These are phyloP conservation scores for Solanum rostratum DNA, from an alignment of 257 asterid species.

Conservation along the genomic window DNA sequence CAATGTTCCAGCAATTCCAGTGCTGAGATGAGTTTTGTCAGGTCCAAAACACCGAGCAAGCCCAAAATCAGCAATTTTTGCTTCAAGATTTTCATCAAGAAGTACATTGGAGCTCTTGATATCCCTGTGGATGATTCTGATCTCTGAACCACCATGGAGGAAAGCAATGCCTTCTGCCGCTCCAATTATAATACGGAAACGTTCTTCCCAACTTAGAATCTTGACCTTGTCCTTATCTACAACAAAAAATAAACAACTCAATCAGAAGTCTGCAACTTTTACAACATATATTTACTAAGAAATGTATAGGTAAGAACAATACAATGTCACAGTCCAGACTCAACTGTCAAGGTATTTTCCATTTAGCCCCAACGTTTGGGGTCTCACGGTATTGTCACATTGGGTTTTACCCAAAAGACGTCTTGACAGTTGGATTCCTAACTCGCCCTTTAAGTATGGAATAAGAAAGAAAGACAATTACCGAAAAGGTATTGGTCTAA, in stretches of 20 bases:
- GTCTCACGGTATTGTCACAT: too few relatives aligned
- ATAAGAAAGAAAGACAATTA: constrained; percentile 4
- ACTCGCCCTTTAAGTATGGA: background rate
- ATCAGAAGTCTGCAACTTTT: background rate
- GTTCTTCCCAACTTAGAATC: constrained; percentile 63
- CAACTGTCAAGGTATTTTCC: background rate
- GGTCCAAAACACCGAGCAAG: constrained; percentile 70
- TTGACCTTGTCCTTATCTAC: constrained; percentile 44
- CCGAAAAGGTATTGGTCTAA: constrained; percentile 65
- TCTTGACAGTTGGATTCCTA: background rate
- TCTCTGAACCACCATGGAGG: constrained; percentile 55
- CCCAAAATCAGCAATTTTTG: constrained; percentile 89
- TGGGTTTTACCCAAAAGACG: background rate
- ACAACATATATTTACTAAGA: background rate
- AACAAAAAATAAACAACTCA: background rate
- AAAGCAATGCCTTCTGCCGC: constrained; percentile 79
- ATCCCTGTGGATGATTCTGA: constrained; percentile 75
- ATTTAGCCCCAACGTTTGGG: background rate
- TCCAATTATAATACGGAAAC: constrained; percentile 56
- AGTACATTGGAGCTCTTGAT: constrained; percentile 82
- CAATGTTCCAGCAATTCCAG: constrained; percentile 95
- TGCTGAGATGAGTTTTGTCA: constrained; percentile 80
- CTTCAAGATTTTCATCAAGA: constrained; percentile 50
- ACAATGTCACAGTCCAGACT: background rate
- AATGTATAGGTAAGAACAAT: background rate